Evolutionary conservation across 1,284 basidiomycete genomes (phyloP).

Genomic region (Apiotrichum brassicae): DNA sequence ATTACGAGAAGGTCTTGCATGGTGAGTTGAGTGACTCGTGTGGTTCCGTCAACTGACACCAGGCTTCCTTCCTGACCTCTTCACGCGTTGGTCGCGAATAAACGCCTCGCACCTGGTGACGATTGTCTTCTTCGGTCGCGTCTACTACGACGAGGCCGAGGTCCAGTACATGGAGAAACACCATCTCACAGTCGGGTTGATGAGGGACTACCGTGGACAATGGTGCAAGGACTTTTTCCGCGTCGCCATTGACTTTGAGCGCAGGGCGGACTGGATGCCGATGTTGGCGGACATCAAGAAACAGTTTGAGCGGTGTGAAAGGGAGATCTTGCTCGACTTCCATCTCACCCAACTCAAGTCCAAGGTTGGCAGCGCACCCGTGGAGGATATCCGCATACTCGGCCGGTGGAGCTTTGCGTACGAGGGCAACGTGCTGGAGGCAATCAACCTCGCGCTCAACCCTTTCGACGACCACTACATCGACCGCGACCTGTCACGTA

Average conservation of each 20-base stretch:
- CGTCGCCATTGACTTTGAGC: conserved; percentile 87
- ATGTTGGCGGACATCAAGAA: conserved; percentile 81
- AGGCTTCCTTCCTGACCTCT: conserved; percentile 74
- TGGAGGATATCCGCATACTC: conserved; percentile 37
- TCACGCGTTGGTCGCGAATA: conserved; percentile 70
- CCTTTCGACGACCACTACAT: conserved; percentile 93
- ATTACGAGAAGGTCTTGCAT: conserved; percentile 93
- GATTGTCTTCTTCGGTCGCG: conserved; percentile 88
- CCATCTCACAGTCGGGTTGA: conserved; percentile 56
- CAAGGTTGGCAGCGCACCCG: conserved; percentile 10
- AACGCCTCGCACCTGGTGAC: conserved; percentile 90
- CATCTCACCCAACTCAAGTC: conserved; percentile 50
- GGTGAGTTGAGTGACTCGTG: conserved; percentile 45
- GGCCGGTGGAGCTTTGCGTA: conserved; percentile 56
- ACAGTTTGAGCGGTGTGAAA: conserved; percentile 79
- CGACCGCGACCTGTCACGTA: conserved; percentile 89
- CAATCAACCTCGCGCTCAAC: conserved; percentile 86
- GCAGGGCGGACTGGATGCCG: conserved; percentile 76
- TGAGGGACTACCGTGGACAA: conserved; percentile 62
- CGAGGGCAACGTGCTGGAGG: conserved; percentile 90
- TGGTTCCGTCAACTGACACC: conserved; percentile 9
- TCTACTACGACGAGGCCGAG: conserved; percentile 81
- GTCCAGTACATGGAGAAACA: conserved; percentile 55
- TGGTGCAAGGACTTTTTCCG: conserved; percentile 97
- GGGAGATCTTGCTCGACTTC: conserved; percentile 77